A percentile compares a stretch with the other conserved stretches of the same genome.
Evolutionary conservation across 148 eudicot genomes (phyloP).

Genomic region (Heliosperma pusillum): DNA sequence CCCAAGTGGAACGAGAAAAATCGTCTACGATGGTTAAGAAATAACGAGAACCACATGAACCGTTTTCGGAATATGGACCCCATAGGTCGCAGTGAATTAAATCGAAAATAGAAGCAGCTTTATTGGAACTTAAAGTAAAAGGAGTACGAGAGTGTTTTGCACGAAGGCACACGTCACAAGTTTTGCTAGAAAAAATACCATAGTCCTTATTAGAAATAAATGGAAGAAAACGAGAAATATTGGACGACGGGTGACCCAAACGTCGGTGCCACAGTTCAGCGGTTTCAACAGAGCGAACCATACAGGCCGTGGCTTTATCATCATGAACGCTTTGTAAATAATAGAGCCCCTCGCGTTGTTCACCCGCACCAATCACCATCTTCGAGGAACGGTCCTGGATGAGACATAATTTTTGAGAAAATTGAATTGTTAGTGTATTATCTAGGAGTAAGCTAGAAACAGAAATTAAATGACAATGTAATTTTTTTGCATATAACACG

Average conservation of each 20-base stretch:
- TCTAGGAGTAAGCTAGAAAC: background rate
- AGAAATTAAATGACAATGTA: background rate
- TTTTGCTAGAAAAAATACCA: too few relatives aligned
- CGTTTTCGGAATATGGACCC: background rate
- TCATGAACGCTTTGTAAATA: too few relatives aligned
- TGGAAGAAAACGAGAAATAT: background rate
- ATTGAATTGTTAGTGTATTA: background rate
- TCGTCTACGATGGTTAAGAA: background rate
- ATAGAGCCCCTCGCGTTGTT: too few relatives aligned
- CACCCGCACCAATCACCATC: slow-evolving; percentile 12
- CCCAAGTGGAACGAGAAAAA: too few relatives aligned
- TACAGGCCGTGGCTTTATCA: too few relatives aligned
- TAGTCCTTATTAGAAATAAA: background rate
- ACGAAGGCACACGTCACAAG: background rate
- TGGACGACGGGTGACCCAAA: background rate
- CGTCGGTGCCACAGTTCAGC: background rate
- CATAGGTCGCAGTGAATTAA: background rate
- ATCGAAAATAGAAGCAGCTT: background rate
- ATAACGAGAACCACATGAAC: background rate
- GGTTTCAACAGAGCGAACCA: too few relatives aligned
- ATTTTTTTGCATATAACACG: background rate
- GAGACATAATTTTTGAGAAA: background rate
- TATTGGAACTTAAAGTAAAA: background rate
- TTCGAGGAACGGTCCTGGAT: background rate
- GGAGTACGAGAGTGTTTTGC: background rate